These are phyloP conservation scores for Sophora flavescens DNA, from an alignment of 306 rosid species.

Conservation along the genomic window DNA sequence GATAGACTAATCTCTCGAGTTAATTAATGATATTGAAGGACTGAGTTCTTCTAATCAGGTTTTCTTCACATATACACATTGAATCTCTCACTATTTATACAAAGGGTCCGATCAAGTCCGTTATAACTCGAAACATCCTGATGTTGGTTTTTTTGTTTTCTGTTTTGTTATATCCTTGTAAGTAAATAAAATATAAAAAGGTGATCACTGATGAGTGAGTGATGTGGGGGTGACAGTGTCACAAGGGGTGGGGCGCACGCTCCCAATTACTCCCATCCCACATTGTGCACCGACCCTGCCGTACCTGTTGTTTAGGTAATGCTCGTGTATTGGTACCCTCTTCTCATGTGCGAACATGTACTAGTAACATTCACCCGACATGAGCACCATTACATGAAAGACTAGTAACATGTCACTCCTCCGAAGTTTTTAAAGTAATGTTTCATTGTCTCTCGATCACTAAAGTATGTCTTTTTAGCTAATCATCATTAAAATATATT, in stretches of 20 bases:
- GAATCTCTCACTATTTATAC: too few relatives aligned
- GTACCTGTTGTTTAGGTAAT: not conserved
- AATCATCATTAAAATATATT: not conserved
- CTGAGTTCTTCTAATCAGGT: too few relatives aligned
- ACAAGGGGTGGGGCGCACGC: constrained; percentile 29
- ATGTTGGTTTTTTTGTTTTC: too few relatives aligned
- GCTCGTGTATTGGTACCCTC: constrained; percentile 25
- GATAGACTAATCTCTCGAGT: too few relatives aligned
- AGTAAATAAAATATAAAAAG: too few relatives aligned
- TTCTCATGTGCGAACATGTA: constrained; percentile 40
- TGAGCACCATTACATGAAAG: not conserved
- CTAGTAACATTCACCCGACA: constrained; percentile 26
- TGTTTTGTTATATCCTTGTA: too few relatives aligned
- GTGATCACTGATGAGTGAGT: not conserved
- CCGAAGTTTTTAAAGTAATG: not conserved
- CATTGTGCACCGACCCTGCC: not conserved
- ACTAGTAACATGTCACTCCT: constrained; percentile 29
- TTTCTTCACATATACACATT: too few relatives aligned
- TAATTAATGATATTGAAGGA: too few relatives aligned
- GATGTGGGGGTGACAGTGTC: constrained; percentile 16
- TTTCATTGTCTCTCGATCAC: constrained; percentile 30
- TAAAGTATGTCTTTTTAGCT: not conserved
- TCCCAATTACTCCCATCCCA: not conserved
- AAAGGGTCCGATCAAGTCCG: too few relatives aligned
- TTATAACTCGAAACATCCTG: too few relatives aligned